Conservation (phyloP, 345 rosid genomes). For the Ceriops tagal region DNA sequence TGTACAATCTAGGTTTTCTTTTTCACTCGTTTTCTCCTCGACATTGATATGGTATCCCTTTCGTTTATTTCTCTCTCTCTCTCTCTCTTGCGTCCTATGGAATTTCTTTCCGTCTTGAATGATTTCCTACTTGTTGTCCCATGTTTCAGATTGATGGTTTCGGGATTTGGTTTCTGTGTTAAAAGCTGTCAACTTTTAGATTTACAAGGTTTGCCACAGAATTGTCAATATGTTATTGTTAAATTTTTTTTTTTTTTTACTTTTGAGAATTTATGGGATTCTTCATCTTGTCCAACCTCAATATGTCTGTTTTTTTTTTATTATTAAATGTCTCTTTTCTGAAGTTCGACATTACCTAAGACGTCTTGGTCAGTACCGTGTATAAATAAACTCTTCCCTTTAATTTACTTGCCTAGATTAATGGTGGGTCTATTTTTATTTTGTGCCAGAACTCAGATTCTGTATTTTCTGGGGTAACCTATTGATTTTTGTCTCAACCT, state of each 20-base stretch:
- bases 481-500: background rate
- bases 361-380: too few relatives aligned
- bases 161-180: slow-evolving; percentile 12
- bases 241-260: too few relatives aligned
- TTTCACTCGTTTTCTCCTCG: background rate
- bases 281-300: too few relatives aligned
- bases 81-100: background rate
- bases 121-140: background rate
- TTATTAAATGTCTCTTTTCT: too few relatives aligned
- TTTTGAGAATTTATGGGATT: background rate
- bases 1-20: slow-evolving; percentile 9
- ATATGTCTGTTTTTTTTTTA: too few relatives aligned
- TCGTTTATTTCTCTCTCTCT: background rate
- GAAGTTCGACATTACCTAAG: too few relatives aligned
- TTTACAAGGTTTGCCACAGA: slow-evolving; percentile 10
- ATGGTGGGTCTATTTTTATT: slow-evolving; percentile 8
- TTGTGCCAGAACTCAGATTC: background rate
- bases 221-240: background rate
- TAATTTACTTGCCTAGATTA: slow-evolving; percentile 7
- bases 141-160: slow-evolving; percentile 26
- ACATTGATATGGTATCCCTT: slow-evolving; percentile 26
- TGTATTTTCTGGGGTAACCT: background rate
- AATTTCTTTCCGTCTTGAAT: background rate
- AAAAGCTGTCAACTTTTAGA: background rate
- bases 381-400: background rate